Evolutionary conservation across 148 eudicot genomes (phyloP), one percentile per base, ranked within the genome.

Genomic region (Fagopyrum esculentum): DNA sequence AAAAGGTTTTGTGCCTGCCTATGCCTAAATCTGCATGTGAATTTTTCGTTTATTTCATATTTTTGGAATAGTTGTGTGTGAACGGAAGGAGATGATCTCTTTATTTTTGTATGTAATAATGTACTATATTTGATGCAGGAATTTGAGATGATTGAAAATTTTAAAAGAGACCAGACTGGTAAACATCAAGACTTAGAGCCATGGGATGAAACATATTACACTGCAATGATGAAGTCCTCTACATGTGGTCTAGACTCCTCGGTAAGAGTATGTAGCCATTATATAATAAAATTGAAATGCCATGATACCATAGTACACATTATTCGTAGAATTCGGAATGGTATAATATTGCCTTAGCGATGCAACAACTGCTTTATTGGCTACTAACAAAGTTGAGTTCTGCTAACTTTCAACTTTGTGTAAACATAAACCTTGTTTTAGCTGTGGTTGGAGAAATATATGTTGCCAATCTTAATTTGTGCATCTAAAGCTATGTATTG

Each of bases 181-280:
- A 75, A 73, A 79, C 75, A 56, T 61, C 90, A 80, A 50, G 97
- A 86, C 63, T 78, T 94, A 73, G 97, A 94, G 81, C 93, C 98
- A 29, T 94, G 98, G 98, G 98, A 94, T 69, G 98, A 94, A 84
- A 81, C 89, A 59, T 90, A 94, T 82, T 90, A 79, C 77, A 86
- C 97, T 15, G 81, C 92, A 57, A 77, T 86, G 88, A 89, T 94
- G 88, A 94, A 89, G 83, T 85, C 93, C 73, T 86, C 90, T 57
- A 81, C 78, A 70, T 85, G 84, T 71, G 81, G 86, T 79, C 83
- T 92, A 83, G 89, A 94, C 82, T 81, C 89, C 75, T 81, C 88
- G 19, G 98, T 94, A 81, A 84, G 86, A 74, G 43, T 66, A 15
- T 40, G 5, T 4, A 1, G 6, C 69, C 69, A 29, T 30, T 11